Evolutionary conservation across 2,329 filamentous ascomycete species (phyloP).

Genomic region (Diplodia corticola): DNA sequence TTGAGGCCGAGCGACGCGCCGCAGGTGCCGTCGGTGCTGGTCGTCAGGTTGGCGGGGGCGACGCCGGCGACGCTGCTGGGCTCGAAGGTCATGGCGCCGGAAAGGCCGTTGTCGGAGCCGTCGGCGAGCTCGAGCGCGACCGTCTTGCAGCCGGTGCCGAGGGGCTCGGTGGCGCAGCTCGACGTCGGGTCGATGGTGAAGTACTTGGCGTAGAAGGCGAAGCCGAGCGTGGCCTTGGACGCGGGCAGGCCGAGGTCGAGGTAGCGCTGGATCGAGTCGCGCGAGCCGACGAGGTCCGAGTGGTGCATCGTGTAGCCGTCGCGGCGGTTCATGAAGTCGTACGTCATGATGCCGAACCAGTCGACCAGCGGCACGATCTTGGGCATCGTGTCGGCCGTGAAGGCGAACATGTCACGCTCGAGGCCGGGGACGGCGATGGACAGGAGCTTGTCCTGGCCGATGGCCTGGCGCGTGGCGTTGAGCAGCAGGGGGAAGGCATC

Average conservation of each 20-base stretch:
- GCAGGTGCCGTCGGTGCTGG: constrained; percentile 35
- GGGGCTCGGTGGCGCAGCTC: constrained; percentile 48
- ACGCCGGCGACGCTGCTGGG: not conserved
- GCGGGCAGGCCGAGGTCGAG: constrained; percentile 57
- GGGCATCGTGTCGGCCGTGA: constrained; percentile 57
- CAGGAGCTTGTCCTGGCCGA: constrained; percentile 61
- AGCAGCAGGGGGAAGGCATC: constrained; percentile 63
- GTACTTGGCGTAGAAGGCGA: constrained; percentile 70
- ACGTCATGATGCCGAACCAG: constrained; percentile 71
- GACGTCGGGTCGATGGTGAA: constrained; percentile 56
- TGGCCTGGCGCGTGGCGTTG: constrained; percentile 56
- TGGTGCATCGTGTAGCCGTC: constrained; percentile 66
- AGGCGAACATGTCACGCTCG: constrained; percentile 67
- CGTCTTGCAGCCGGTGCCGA: constrained; percentile 57
- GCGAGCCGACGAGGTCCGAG: constrained; percentile 59
- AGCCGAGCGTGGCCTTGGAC: constrained; percentile 63
- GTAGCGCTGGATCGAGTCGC: constrained; percentile 60
- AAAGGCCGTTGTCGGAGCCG: constrained; percentile 60
- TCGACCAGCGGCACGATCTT: constrained; percentile 62
- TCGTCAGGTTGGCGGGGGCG: not conserved
- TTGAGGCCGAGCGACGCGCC: constrained; percentile 33
- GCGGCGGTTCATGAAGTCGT: constrained; percentile 71
- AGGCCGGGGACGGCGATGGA: constrained; percentile 68
- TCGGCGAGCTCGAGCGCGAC: constrained; percentile 60
- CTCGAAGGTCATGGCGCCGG: constrained; percentile 57